Base-by-base conservation (phyloP, 106 monocot genomes). In the Triglochin maritima region DNA sequence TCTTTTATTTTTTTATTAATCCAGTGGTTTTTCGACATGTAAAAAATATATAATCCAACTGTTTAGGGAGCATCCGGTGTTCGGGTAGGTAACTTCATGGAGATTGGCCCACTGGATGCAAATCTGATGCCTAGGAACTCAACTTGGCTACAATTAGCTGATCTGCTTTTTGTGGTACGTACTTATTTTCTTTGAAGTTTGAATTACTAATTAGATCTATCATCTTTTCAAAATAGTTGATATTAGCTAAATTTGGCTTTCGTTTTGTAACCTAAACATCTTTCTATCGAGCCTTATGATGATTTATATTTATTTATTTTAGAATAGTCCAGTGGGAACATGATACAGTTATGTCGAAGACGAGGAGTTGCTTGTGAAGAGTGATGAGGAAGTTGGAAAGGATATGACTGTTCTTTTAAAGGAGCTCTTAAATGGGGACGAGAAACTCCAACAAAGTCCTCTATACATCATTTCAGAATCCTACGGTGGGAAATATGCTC, bases 241-340 rank as follows among this genome's bases (percentile, higher is more conserved):
- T 29, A 29, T 29, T 29, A 29, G 29, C 29, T 29, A 29, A 29
- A 29, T 29, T 29, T 29, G 29, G 29, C 29, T 29, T 29, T 29
- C 29, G 29, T 29, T 29, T 0, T 29, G 29, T 29, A 29, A 29
- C 29, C 29, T 29, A 29, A 29, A 29, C 29, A 29, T 29, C 29
- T 29, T 29, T 29, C 29, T 29, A 29, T 29, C 29, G 29, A 29
- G 29, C 29, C 29, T 29, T 29, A 1, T 29, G 1, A 47, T n/a
- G 29, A 13, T 61, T 13, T 47, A 12, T 61, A 41, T n/a, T 17
- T 29, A 60, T 13, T 42, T 14, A 44, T 6, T 46, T 45, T 7
- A 96, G 96, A 90, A 96, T 57, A 96, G 88, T 68, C 96, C 91
- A 17, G 96, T 91, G 8, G 96, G 96, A 50, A 88, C 96, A 13